Base-by-base conservation (phyloP, 257 asterid genomes). In the Rauvolfia tetraphylla region DNA sequence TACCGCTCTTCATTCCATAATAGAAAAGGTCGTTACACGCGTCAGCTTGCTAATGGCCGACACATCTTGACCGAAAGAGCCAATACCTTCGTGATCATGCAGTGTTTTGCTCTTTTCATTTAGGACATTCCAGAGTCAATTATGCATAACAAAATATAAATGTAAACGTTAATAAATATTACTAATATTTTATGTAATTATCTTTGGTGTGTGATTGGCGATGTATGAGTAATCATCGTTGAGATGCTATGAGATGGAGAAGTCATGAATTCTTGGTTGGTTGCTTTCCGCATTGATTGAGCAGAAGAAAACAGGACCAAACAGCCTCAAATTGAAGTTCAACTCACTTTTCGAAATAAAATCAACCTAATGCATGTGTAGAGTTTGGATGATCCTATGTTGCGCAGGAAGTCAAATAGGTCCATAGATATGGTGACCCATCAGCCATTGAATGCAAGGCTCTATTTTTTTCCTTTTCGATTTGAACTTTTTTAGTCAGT, bases 381-480 rank as follows among this genome's bases (percentile, higher is more conserved):
- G 3, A 29, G 7, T 59, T 59, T 59, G 36, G 66, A 59, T 27
- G 1, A 27, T 59, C 62, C 62, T 4, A 22, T 2, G 62, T 56
- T 20, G 29, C 1, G 11, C 4, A n/a, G 65, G 7, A 58, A 63
- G 15, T 4, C 39, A 53, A 61, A 33, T 7, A 29, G 68, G n/a
- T 70, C 57, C n/a, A 27, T 70, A 70, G 54, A 27, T 44, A 71
- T 46, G 38, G 41, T 7, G 61, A 29, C 41, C 38, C 57, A 48
- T 27, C 74, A 41, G 11, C 75, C 23, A 77, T 63, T 63, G 14
- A 63, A 63, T 63, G 44, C 51, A 77, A 15, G 14, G 42, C 42
- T 39, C 42, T 6, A 2, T 39, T 41, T 41, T 41, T 41, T 41
- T 41, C 44, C 8, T 41, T 41, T 41, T 6, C 5, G 0, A 41